Base-by-base conservation (phyloP, 1,284 basidiomycete genomes). In the Ustilago tritici region DNA sequence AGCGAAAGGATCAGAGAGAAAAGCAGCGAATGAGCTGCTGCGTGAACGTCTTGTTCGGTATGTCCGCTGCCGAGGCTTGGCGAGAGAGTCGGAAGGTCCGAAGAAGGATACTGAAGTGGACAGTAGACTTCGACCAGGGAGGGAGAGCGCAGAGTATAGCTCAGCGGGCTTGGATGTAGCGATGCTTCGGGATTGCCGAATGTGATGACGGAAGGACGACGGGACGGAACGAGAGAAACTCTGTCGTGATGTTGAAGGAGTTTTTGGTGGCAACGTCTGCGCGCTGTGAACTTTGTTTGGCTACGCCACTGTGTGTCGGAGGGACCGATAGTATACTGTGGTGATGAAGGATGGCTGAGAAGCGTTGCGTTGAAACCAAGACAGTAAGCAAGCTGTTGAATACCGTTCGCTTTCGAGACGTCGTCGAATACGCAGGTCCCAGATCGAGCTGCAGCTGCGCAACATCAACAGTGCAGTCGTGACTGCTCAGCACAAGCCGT, bases 381-480 rank as follows among this genome's bases (percentile, higher is more conserved):
- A 34, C 9, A 28, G 17, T 15, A 46, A 23, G 12, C 15, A 12
- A 10, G 17, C 23, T 32, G 28, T 8, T 38, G 61, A 38, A n/a
- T 5, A 41, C 19, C 5, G 38, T 10, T 14, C 23, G 36, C 19
- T 11, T 56, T 19, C 50, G 43, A 36, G 34, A 57, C 46, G 40
- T 54, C 40, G 53, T 54, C 54, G 53, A 34, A n/a, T 54, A 65
- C 56, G 55, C 58, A 70, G 43, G 62, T 50, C 36, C 55, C 32
- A 57, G 34, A n/a, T 50, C 32, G 54, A 61, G 63, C 54, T 70
- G 62, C 63, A 66, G 69, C 63, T 71, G 59, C 61, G 49, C 49
- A n/a, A 38, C 49, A 56, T 31, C 31, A 34, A 64, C 61, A 73
- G 70, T 68, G 65, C 58, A 68, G 65, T 65, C 70, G 64, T 47